Evolutionary conservation across 83 land plant genomes (phyloP).

Genomic region (Picea abies): DNA sequence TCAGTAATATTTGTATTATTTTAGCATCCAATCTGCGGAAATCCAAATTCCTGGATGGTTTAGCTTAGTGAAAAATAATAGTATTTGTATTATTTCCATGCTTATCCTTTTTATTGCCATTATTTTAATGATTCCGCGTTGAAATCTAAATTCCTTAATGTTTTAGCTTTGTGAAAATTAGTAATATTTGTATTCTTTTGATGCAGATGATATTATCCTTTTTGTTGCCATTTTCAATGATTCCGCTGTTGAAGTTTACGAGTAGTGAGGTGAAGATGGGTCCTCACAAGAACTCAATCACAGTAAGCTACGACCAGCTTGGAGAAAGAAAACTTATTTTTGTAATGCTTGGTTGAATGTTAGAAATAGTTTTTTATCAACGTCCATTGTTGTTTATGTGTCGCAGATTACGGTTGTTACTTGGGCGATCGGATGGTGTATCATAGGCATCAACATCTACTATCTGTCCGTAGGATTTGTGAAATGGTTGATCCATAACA

Average conservation of each 20-base stretch:
- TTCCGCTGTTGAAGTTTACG: background rate
- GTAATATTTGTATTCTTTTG: background rate
- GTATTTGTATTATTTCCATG: background rate
- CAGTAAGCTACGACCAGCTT: slow-evolving; percentile 15
- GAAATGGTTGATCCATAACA: slow-evolving; percentile 15
- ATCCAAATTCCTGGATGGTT: no score
- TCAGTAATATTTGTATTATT: no score
- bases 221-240: slow-evolving; percentile 55
- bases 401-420: slow-evolving; percentile 17
- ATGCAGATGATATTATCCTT: slow-evolving; percentile 82
- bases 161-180: no score
- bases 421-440: slow-evolving; percentile 9
- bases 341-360: background rate
- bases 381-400: background rate
- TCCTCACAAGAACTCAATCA: background rate
- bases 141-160: slow-evolving; percentile 6
- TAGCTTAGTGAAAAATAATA: no score
- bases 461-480: slow-evolving; percentile 8
- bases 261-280: no score
- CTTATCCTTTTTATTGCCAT: slow-evolving; percentile 36
- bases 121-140: slow-evolving; percentile 29
- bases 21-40: no score
- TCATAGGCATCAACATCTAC: slow-evolving; percentile 21
- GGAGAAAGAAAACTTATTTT: no score
- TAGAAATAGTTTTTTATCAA: background rate